Conservation (phyloP, 768 basidiomycete species). For the Macrolepiota fuliginosa region DNA sequence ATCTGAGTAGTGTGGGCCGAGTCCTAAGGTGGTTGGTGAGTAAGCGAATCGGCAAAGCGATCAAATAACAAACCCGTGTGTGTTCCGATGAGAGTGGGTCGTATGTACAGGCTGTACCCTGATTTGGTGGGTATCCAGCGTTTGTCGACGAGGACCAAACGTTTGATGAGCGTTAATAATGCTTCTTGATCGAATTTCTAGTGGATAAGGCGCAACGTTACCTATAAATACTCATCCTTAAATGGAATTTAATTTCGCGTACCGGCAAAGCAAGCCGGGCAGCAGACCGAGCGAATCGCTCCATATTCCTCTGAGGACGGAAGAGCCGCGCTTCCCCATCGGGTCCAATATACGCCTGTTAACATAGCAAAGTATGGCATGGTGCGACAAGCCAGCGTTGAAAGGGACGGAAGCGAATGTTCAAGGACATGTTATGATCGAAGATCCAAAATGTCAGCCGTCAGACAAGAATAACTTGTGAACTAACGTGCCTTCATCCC, state of each 20-base stretch:
- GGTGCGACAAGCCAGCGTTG: neutral
- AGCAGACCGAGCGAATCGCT: constrained; percentile 66
- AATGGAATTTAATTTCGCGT: constrained; percentile 19
- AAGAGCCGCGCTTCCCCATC: constrained; percentile 77
- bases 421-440: neutral
- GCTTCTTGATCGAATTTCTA: constrained; percentile 72
- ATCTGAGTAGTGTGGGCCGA: constrained; percentile 69
- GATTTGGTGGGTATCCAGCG: constrained; percentile 79
- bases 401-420: neutral
- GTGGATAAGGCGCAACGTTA: constrained; percentile 19
- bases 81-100: constrained; percentile 71
- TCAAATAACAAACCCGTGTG: constrained; percentile 43
- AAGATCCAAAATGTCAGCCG: neutral
- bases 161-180: constrained; percentile 70
- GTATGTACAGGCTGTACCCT: constrained; percentile 84
- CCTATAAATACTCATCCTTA: neutral
- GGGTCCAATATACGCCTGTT: constrained; percentile 53
- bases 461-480: neutral
- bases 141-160: constrained; percentile 66
- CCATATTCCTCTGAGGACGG: constrained; percentile 84
- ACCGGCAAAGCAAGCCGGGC: constrained; percentile 74
- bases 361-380: neutral
- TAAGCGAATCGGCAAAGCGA: constrained; percentile 31
- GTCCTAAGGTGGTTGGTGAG: constrained; percentile 22
- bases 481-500: constrained; percentile 62